phyloP scores from a whole-genome alignment of 2,329 filamentous ascomycete genomes.

The Pseudocercospora crystallina region DNA sequence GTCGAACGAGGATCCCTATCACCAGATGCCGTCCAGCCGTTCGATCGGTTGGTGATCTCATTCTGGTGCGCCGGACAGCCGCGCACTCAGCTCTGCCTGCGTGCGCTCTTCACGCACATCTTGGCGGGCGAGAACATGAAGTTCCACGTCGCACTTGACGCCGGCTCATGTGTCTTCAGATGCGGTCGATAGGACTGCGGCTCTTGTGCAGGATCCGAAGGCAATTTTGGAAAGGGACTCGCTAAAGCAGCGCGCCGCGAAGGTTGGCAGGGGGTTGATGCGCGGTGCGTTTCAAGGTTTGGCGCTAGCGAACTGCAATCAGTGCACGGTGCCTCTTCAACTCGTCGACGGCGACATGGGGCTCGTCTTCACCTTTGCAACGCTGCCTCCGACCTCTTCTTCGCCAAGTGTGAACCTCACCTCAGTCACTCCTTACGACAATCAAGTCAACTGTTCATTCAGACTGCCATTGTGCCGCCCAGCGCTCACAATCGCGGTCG shows the following conservation, averaged over 20 bases:
- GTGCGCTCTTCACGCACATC: neutral
- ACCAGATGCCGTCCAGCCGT: neutral
- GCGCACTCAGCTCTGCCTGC: neutral
- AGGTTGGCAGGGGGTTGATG: no score
- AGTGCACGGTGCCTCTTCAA: constrained; percentile 1
- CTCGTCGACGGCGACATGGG: neutral
- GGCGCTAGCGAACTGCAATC: neutral
- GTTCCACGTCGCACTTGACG: neutral
- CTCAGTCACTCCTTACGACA: constrained; percentile 17
- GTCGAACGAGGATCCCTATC: constrained; percentile 8
- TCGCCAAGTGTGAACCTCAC: neutral
- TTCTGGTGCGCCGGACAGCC: neutral
- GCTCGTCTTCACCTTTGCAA: neutral
- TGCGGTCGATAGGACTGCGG: no score
- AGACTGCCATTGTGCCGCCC: constrained; percentile 21
- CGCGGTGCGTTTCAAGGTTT: no score
- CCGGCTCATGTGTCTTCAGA: no score
- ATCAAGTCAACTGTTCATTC: constrained; percentile 6
- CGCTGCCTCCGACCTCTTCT: neutral
- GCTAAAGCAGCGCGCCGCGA: no score
- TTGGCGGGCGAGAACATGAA: neutral
- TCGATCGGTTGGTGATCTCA: neutral
- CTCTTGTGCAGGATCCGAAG: no score
- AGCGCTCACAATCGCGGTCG: constrained; percentile 23
- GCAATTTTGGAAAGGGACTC: no score